A percentile compares a stretch with the other conserved stretches of the same genome.
Conservation (phyloP, 1,284 basidiomycete species). For the Chalciporus piperatoides region DNA sequence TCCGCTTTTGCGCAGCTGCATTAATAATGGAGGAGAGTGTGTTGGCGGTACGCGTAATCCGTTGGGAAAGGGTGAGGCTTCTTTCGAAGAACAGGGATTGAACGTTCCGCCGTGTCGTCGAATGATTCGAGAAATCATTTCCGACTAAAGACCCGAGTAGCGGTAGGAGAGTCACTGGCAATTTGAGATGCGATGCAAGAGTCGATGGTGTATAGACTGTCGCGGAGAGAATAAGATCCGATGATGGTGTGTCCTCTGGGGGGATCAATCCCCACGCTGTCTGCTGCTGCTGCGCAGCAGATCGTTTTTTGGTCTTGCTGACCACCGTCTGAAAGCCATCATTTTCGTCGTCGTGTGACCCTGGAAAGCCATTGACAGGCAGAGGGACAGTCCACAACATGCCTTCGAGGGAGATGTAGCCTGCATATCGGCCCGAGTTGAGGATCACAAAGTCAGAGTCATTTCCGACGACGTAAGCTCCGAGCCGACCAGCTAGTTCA, state of each 20-base stretch:
- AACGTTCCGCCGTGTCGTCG: constrained; percentile 44
- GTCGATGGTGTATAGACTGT: constrained; percentile 60
- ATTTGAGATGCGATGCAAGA: constrained; percentile 62
- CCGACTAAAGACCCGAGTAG: constrained; percentile 83
- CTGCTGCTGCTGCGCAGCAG: constrained; percentile 27
- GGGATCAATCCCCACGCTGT: constrained; percentile 52
- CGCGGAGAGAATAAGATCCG: constrained; percentile 49
- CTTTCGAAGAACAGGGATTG: constrained; percentile 67
- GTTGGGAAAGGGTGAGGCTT: constrained; percentile 49
- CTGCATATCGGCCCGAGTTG: constrained; percentile 66
- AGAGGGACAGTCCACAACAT: constrained; percentile 60
- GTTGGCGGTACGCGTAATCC: constrained; percentile 55
- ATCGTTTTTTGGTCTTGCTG: constrained; percentile 43
- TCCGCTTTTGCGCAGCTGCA: constrained; percentile 42
- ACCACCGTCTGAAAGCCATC: constrained; percentile 63
- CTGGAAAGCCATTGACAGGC: constrained; percentile 25
- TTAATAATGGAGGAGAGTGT: constrained; percentile 53
- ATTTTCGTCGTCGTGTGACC: constrained; percentile 36
- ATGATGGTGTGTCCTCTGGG: constrained; percentile 38
- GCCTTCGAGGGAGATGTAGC: constrained; percentile 79
- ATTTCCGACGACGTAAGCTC: constrained; percentile 72
- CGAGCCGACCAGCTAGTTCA: constrained; percentile 70
- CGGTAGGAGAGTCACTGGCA: constrained; percentile 73
- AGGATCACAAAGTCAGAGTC: constrained; percentile 85
- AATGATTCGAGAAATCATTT: constrained; percentile 72